Evolutionary conservation across 2,329 filamentous ascomycete species (phyloP).

Genomic region (Aspergillus chevalieri): DNA sequence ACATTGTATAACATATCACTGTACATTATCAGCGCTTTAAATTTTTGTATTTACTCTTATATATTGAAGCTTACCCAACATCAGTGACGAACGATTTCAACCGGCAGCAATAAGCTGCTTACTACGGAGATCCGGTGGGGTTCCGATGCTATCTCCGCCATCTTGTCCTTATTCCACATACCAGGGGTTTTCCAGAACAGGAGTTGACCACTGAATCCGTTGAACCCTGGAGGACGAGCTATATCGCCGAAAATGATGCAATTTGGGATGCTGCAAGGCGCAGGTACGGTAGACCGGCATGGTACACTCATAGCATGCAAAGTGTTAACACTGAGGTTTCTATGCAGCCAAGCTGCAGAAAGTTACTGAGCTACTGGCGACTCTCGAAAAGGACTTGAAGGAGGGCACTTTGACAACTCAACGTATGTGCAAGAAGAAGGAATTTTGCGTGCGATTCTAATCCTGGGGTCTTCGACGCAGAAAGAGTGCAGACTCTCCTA

Average conservation of each 20-base stretch:
- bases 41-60: too few species aligned
- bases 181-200: too few species aligned
- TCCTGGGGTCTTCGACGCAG: constrained; percentile 13
- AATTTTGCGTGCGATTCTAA: not conserved
- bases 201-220: not conserved
- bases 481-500: constrained; percentile 41
- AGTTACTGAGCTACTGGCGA: constrained; percentile 58
- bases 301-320: not conserved
- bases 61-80: too few species aligned
- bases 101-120: not conserved
- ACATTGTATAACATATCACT: too few species aligned
- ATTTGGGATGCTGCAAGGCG: constrained; percentile 17
- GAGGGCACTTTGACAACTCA: constrained; percentile 53
- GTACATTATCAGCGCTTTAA: too few species aligned
- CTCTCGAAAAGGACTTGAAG: constrained; percentile 57
- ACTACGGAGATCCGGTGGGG: constrained; percentile 10
- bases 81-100: too few species aligned
- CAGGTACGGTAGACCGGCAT: constrained; percentile 15
- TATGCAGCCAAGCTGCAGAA: constrained; percentile 61
- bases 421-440: constrained; percentile 44
- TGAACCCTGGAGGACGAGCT: not conserved
- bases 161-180: not conserved
- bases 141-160: constrained; percentile 2
- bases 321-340: not conserved
- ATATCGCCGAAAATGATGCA: constrained; percentile 13